Base-by-base conservation (phyloP, 1,284 basidiomycete genomes). In the Somion occarium region DNA sequence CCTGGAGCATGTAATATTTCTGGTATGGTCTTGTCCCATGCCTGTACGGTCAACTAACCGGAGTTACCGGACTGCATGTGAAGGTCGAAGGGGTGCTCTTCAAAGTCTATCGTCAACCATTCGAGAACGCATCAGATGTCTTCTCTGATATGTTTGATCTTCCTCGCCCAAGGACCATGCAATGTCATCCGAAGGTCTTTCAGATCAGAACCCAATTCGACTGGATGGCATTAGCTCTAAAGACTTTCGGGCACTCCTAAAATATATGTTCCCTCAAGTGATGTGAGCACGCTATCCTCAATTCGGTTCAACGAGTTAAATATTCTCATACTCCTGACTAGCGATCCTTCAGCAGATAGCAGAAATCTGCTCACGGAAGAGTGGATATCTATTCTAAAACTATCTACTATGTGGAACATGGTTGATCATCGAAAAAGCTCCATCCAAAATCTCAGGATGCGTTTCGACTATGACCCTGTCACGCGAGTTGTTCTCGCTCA, bases 31-130 rank as follows among this genome's bases (percentile, higher is more conserved):
- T 34, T 34, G 30, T 34, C 30, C 30, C 7, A 34, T 7, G 15
- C 30, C 7, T 34, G 15, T 7, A 15, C 30, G 7, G 30, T 34
- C 7, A 7, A 34, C 7, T 15, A 7, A 34, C 15, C 30, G 7
- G 7, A 15, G 15, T 41, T 41, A 9, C 39, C 39, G 13, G 7
- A 9, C 18, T 41, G 9, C 19, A 5, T 18, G 9, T 41, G 54
- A 34, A 66, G 3, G 68, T 73, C 3, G 77, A 77, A 3, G 64
- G 64, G 11, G 60, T 78, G 3, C 70, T 75, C 50, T 47, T 71
- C 2, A 78, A 78, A 23, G 34, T 48, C 19, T 27, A n/a, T 19
- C 5, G 34, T 3, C 20, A 34, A 24, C 15, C 5, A 13, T 48
- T 48, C 22, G 46, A 48, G 22, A 38, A 48, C 13, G 34, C 11